phyloP scores from a whole-genome alignment of 768 basidiomycete genomes.

The Tubosaeta brunneosetosa region DNA sequence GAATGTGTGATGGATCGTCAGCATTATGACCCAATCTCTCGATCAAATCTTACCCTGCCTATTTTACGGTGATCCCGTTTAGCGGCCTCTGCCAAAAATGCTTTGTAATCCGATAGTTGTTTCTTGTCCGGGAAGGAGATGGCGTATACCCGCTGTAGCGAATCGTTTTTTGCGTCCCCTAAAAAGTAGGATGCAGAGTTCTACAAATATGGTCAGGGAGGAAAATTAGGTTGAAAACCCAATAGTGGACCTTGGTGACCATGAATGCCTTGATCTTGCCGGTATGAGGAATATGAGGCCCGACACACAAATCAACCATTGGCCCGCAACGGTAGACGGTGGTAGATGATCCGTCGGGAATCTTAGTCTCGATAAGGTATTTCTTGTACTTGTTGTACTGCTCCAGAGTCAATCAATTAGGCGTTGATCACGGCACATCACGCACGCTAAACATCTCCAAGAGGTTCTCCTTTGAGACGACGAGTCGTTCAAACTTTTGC shows the following conservation, averaged over 20 bases:
- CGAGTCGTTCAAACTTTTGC: constrained; percentile 93
- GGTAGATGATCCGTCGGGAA: constrained; percentile 92
- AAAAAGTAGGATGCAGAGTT: constrained; percentile 99
- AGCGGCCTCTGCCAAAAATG: constrained; percentile 94
- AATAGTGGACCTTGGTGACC: constrained; percentile 74
- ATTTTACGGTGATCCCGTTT: constrained; percentile 97
- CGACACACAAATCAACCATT: constrained; percentile 95
- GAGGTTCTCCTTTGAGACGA: constrained; percentile 91
- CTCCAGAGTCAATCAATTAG: constrained; percentile 5
- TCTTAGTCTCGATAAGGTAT: constrained; percentile 91
- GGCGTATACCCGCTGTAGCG: constrained; percentile 93
- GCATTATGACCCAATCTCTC: background rate
- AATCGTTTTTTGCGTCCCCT: constrained; percentile 88
- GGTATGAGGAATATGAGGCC: constrained; percentile 97
- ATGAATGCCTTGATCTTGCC: constrained; percentile 97
- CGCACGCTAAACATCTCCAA: constrained; percentile 93
- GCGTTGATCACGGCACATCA: constrained; percentile 4
- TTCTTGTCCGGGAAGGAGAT: constrained; percentile 99
- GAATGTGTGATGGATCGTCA: constrained; percentile 1
- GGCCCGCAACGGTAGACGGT: constrained; percentile 99
- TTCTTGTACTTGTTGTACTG: constrained; percentile 99
- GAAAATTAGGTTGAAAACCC: background rate
- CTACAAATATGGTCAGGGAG: constrained; percentile 34
- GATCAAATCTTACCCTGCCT: constrained; percentile 54
- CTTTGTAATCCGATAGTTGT: constrained; percentile 91